phyloP scores from a whole-genome alignment of 768 basidiomycete species.

The Rossbeevera mucosa region DNA sequence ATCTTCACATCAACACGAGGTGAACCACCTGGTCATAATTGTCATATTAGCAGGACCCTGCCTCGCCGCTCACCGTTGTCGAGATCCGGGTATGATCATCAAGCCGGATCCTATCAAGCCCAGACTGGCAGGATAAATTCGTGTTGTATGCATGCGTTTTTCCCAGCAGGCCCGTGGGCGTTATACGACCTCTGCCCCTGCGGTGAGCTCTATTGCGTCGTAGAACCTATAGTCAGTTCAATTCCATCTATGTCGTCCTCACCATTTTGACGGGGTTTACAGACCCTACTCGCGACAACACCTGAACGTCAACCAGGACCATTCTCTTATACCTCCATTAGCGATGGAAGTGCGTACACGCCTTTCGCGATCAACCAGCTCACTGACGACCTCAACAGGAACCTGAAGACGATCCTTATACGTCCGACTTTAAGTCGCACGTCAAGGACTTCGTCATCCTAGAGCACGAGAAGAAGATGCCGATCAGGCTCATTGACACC shows the following conservation, averaged over 20 bases:
- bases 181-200: not conserved
- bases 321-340: not conserved
- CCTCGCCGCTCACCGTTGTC: not conserved
- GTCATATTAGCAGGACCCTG: not conserved
- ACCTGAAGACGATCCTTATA: constrained; percentile 6
- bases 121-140: not conserved
- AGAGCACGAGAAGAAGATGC: constrained; percentile 16
- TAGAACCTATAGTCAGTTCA: not conserved
- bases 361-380: not conserved
- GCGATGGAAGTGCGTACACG: not conserved
- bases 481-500: constrained; percentile 23
- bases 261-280: not conserved
- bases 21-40: not conserved
- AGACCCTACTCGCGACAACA: not conserved
- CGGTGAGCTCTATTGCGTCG: not conserved
- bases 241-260: not conserved
- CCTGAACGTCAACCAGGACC: not conserved
- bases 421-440: constrained; percentile 10
- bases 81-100: not conserved
- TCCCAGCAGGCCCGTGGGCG: too few relatives aligned
- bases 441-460: constrained; percentile 14
- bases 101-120: not conserved
- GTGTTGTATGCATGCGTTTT: not conserved
- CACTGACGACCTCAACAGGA: not conserved
- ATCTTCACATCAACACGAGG: not conserved